phyloP scores from a whole-genome alignment of 75 land plant genomes.

The Gnetum montanum region DNA sequence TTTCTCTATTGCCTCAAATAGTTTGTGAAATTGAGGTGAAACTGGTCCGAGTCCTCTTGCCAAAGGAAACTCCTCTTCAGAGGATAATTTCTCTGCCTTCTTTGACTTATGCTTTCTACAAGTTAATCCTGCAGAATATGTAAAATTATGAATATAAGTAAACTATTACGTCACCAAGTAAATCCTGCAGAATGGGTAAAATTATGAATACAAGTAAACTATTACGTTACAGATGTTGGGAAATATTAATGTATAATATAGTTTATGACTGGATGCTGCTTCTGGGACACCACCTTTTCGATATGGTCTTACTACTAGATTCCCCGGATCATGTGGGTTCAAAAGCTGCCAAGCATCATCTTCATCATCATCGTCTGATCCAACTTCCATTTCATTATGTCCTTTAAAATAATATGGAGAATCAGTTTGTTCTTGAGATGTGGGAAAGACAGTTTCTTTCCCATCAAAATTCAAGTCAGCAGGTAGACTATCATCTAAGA shows the following conservation, averaged over 20 bases:
- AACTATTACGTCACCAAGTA: no score
- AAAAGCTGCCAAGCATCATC: conserved; percentile 86
- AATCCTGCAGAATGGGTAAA: no score
- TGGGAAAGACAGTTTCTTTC: no score
- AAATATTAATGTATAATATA: no score
- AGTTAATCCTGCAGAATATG: conserved; percentile 7
- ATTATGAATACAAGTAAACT: no score
- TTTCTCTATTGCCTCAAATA: conserved; percentile 14
- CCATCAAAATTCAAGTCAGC: neutral
- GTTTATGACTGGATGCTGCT: conserved; percentile 2
- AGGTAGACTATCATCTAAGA: neutral
- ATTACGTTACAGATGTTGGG: no score
- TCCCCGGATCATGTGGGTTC: conserved; percentile 88
- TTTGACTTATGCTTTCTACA: conserved; percentile 6
- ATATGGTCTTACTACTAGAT: conserved; percentile 67
- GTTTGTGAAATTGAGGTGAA: conserved; percentile 34
- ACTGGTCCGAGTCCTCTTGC: conserved; percentile 36
- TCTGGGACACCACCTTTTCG: conserved; percentile 44
- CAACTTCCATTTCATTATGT: neutral
- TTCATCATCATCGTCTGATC: conserved; percentile 53
- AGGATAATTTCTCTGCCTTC: conserved; percentile 1
- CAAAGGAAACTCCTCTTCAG: conserved; percentile 38
- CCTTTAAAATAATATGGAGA: no score
- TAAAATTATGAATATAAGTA: no score
- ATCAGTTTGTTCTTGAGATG: neutral